phyloP scores from a whole-genome alignment of 2,329 filamentous ascomycete genomes.

The Colletotrichum tabaci region DNA sequence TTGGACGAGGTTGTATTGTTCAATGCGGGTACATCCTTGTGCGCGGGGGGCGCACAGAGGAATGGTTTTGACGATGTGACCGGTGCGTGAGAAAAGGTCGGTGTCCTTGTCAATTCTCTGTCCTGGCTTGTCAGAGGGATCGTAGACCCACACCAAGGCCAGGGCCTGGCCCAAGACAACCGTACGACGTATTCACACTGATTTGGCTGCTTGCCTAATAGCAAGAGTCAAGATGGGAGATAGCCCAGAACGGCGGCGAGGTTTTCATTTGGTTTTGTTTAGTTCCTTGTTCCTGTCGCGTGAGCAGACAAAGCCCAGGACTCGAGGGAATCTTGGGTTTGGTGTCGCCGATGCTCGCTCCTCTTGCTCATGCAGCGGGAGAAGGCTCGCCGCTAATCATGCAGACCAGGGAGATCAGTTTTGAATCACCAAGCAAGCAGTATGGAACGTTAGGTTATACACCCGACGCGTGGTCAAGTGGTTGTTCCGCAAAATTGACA shows the following conservation, averaged over 20 bases:
- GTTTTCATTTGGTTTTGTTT: not conserved
- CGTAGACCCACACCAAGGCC: conserved; percentile 2
- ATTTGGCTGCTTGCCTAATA: not conserved
- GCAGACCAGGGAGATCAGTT: not conserved
- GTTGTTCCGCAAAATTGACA: not conserved
- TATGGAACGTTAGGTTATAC: not conserved
- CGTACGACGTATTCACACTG: not conserved
- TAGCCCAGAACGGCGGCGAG: not conserved
- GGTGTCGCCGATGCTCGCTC: not conserved
- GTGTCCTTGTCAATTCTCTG: not conserved
- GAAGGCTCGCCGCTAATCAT: not conserved
- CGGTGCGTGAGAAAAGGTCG: not conserved
- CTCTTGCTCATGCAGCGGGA: not conserved
- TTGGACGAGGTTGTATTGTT: no score
- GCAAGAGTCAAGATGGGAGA: not conserved
- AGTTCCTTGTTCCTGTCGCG: not conserved
- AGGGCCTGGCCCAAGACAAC: no score
- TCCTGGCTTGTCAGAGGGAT: not conserved
- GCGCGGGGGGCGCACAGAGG: no score
- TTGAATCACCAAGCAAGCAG: no score
- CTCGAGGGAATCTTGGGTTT: not conserved
- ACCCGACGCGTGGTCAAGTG: not conserved
- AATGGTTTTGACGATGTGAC: not conserved
- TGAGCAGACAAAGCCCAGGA: not conserved
- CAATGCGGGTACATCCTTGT: no score